Base-by-base conservation (phyloP, 148 eudicot genomes). In the Persicaria tinctoria region DNA sequence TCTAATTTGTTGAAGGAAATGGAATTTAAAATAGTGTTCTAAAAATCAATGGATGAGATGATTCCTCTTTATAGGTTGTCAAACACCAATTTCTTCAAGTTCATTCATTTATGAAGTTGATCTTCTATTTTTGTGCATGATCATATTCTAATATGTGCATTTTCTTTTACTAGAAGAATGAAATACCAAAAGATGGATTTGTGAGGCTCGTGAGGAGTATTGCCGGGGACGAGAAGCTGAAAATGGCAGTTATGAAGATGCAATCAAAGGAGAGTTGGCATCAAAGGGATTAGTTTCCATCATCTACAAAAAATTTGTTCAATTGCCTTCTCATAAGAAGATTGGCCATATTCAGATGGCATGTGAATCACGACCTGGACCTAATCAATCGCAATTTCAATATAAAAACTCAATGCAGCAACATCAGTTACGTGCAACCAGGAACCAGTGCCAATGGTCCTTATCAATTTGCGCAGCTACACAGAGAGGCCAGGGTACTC, bases 151-250 rank as follows among this genome's bases (percentile, higher is more conserved):
- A 32, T 3, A 32, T 32, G 41, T 1, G 2, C 41, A 0, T 32
- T 1, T 32, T 32, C 41, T 32, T 46, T 76, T 82, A 74, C 73
- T 83, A 32, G 41, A 32, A 32, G 41, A 32, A 32, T 32, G 41
- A 32, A 32, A 32, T 32, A 32, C 41, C 41, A 93, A 95, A 93
- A 84, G 89, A 87, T 2, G 84, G 78, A 55, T 93, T 93, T 87
- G 87, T 93, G 56, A 75, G 90, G 72, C 87, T 76, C 68, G 89
- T 91, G 97, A 87, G 89, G 82, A 57, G 48, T 77, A 81, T 88
- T 83, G 91, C 91, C 7, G 98, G 98, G 73, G 98, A 93, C 79
- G 90, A 91, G 75, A 91, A 89, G 95, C 83, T 93, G 51, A 89
- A 86, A 78, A 76, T 89, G 89, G 97, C 98, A 45, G 86, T 91